A percentile compares a stretch with the other conserved stretches of the same genome.
These are phyloP conservation scores for Whalleya microplaca DNA, from an alignment of 2,329 filamentous ascomycete genomes.

Conservation along the genomic window DNA sequence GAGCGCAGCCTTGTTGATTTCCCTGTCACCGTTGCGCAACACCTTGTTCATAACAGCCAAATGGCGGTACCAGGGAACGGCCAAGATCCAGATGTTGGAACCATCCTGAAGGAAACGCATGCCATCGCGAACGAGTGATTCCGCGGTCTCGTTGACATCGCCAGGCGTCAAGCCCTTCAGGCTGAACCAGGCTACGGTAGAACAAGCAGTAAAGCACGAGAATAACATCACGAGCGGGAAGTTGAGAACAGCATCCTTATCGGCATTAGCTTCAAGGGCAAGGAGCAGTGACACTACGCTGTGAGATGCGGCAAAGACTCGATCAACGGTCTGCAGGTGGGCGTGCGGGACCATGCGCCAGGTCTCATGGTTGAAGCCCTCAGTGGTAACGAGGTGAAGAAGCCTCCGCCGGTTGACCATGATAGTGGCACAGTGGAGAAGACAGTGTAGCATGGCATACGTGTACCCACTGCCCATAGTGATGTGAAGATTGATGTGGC, in stretches of 20 bases:
- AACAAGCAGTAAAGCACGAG: constrained; percentile 63
- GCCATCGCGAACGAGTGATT: constrained; percentile 60
- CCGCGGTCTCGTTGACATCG: constrained; percentile 60
- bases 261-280: constrained; percentile 58
- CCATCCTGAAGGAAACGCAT: constrained; percentile 63
- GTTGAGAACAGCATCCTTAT: constrained; percentile 62
- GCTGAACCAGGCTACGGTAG: constrained; percentile 65
- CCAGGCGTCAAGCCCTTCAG: constrained; percentile 62
- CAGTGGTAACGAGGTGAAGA: constrained; percentile 59
- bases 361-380: constrained; percentile 55
- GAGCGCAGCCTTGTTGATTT: constrained; percentile 37
- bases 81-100: constrained; percentile 62
- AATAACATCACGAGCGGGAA: constrained; percentile 68
- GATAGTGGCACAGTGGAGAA: constrained; percentile 63
- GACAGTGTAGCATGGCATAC: constrained; percentile 65
- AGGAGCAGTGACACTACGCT: constrained; percentile 60
- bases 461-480: constrained; percentile 67
- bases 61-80: constrained; percentile 63
- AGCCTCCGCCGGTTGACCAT: constrained; percentile 64
- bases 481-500: constrained; percentile 64
- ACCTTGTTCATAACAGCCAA: constrained; percentile 65
- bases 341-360: constrained; percentile 55
- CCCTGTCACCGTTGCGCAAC: constrained; percentile 55
- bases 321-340: constrained; percentile 57
- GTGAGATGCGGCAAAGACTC: constrained; percentile 62